Percentiles rank a stretch among this genome's conserved stretches.
These are phyloP conservation scores for Blastobotrys buckinghamii DNA, from an alignment of 1,139 yeast species.

Conservation along the genomic window DNA sequence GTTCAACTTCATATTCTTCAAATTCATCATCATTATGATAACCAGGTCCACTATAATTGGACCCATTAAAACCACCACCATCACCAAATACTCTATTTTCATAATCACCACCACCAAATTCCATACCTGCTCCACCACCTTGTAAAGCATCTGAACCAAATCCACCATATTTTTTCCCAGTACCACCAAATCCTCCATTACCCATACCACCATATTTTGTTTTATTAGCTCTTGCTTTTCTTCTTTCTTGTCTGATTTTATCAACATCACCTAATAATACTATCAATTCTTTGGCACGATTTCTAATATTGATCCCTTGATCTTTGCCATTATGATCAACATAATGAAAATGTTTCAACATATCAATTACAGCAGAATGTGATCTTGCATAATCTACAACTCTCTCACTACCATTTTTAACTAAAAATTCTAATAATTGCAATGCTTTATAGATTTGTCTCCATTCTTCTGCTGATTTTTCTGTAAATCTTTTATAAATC, in stretches of 20 bases:
- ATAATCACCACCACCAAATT: constrained; percentile 29
- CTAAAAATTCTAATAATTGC: constrained; percentile 82
- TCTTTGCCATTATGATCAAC: constrained; percentile 92
- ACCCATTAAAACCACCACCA: constrained; percentile 63
- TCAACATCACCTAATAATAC: constrained; percentile 71
- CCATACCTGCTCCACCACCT: constrained; percentile 14
- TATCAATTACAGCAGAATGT: constrained; percentile 71
- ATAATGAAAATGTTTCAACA: constrained; percentile 92
- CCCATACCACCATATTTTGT: constrained; percentile 46
- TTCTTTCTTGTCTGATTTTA: constrained; percentile 74
- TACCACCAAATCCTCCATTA: constrained; percentile 41
- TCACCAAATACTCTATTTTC: constrained; percentile 65
- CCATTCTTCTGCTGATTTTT: constrained; percentile 96
- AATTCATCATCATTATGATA: constrained; percentile 38
- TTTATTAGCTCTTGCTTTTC: constrained; percentile 59
- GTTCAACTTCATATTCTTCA: constrained; percentile 36
- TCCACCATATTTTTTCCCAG: constrained; percentile 37
- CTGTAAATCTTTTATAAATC: constrained; percentile 67
- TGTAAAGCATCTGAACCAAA: constrained; percentile 30
- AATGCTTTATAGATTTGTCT: constrained; percentile 93
- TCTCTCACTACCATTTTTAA: constrained; percentile 90
- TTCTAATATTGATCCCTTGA: constrained; percentile 93
- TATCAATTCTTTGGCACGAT: constrained; percentile 74
- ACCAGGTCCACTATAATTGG: constrained; percentile 32
- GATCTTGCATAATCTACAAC: constrained; percentile 93